phyloP scores from a whole-genome alignment of 306 rosid genomes.

The Malus fusca region DNA sequence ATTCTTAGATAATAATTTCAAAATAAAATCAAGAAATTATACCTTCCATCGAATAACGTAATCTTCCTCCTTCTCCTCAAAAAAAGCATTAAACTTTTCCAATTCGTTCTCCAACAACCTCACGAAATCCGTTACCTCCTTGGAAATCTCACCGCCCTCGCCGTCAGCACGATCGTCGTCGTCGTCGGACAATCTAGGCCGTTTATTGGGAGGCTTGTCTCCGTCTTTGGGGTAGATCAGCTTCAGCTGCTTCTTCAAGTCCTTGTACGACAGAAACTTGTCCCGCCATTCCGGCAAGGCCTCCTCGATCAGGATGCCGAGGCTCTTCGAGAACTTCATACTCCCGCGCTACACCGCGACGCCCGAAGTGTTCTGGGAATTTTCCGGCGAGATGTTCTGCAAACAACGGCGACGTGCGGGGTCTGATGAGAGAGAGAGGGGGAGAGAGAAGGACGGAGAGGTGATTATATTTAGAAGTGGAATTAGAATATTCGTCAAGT shows the following conservation, averaged over 20 bases:
- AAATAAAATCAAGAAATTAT: background rate
- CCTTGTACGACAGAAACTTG: slow-evolving; percentile 67
- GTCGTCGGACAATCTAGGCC: slow-evolving; percentile 23
- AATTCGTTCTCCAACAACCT: slow-evolving; percentile 54
- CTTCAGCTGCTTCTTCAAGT: slow-evolving; percentile 69
- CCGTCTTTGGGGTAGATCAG: slow-evolving; percentile 44
- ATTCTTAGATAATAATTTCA: background rate
- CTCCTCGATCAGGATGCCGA: slow-evolving; percentile 58
- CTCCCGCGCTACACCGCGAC: background rate
- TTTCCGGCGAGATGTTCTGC: background rate
- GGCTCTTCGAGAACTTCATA: slow-evolving; percentile 85
- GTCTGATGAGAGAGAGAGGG: background rate
- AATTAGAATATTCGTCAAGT: slow-evolving; percentile 19
- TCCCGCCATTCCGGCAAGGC: slow-evolving; percentile 87
- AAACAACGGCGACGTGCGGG: background rate
- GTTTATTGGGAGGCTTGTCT: slow-evolving; percentile 28
- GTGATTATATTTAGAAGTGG: background rate
- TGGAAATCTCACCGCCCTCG: slow-evolving; percentile 16
- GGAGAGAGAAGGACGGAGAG: background rate
- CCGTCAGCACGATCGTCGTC: background rate
- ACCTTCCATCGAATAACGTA: slow-evolving; percentile 70
- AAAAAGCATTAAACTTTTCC: slow-evolving; percentile 63
- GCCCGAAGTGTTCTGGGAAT: background rate
- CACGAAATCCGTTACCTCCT: slow-evolving; percentile 52
- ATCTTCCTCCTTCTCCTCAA: slow-evolving; percentile 62